Conservation (phyloP, 2,329 filamentous ascomycete genomes). For the Hypoxylon sp. region DNA sequence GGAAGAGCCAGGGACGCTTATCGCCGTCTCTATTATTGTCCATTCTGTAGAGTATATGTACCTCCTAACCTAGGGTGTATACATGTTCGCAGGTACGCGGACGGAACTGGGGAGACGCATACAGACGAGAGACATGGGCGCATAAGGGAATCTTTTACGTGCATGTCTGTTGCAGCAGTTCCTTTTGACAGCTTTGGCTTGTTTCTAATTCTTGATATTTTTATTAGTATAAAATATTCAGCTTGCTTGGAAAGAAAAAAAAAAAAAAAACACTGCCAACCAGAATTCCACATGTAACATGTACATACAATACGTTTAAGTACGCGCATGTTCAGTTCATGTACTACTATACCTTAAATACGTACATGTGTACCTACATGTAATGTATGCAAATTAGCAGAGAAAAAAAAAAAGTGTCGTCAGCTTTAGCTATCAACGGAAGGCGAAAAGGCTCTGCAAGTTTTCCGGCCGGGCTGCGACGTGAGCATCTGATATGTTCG, state of each 20-base stretch:
- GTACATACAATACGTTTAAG: not conserved
- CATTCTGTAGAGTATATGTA: no score
- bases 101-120: not conserved
- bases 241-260: not conserved
- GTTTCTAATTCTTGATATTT: not conserved
- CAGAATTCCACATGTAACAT: not conserved
- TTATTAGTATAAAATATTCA: no score
- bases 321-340: not conserved
- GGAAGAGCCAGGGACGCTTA: no score
- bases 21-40: no score
- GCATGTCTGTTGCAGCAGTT: not conserved
- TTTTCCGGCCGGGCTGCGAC: slow-evolving; percentile 18
- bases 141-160: not conserved
- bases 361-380: no score
- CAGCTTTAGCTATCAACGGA: slow-evolving; percentile 28
- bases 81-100: not conserved
- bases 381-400: slow-evolving; percentile 17
- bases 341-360: slow-evolving; percentile 27
- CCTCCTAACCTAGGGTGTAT: no score
- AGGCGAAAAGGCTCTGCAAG: slow-evolving; percentile 22
- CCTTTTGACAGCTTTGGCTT: not conserved
- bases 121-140: not conserved
- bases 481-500: slow-evolving; percentile 5
- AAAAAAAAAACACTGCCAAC: no score
- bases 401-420: slow-evolving; percentile 25